Conservation (phyloP, 169 alveolate genomes). For the Cryptosporidium xiaoi region DNA sequence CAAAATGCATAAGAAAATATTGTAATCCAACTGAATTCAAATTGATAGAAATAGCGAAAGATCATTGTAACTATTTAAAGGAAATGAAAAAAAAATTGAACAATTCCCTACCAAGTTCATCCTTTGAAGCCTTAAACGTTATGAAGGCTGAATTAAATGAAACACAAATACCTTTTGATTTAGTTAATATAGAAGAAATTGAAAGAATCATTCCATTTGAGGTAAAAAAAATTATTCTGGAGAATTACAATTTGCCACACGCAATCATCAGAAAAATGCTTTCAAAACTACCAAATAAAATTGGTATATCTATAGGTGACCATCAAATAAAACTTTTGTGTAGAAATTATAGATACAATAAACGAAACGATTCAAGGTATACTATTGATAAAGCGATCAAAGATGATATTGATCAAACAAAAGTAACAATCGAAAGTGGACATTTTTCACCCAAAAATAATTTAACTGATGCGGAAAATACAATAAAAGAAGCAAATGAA, state of each 20-base stretch:
- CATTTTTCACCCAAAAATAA: background rate
- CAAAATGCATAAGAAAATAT: background rate
- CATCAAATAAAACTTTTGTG: conserved; percentile 52
- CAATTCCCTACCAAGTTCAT: background rate
- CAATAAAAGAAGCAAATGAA: background rate
- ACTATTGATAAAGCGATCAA: background rate
- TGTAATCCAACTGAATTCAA: background rate
- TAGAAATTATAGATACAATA: conserved; percentile 47
- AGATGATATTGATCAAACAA: background rate
- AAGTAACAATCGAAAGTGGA: background rate
- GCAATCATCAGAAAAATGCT: conserved; percentile 33
- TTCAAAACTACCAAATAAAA: conserved; percentile 38
- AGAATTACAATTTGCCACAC: conserved; percentile 50
- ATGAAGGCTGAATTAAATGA: background rate
- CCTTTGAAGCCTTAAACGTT: background rate
- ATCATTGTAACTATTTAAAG: conserved; percentile 6
- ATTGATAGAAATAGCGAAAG: conserved; percentile 24
- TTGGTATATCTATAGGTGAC: conserved; percentile 30
- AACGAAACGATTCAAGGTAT: background rate
- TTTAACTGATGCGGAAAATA: background rate
- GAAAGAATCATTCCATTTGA: conserved; percentile 34
- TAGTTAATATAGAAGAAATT: conserved; percentile 46
- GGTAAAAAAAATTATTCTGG: conserved; percentile 36
- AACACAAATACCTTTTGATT: conserved; percentile 30
- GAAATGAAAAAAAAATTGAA: conserved; percentile 15